phyloP scores from a whole-genome alignment of 2,329 filamentous ascomycete species.

The Botrytis aclada region DNA sequence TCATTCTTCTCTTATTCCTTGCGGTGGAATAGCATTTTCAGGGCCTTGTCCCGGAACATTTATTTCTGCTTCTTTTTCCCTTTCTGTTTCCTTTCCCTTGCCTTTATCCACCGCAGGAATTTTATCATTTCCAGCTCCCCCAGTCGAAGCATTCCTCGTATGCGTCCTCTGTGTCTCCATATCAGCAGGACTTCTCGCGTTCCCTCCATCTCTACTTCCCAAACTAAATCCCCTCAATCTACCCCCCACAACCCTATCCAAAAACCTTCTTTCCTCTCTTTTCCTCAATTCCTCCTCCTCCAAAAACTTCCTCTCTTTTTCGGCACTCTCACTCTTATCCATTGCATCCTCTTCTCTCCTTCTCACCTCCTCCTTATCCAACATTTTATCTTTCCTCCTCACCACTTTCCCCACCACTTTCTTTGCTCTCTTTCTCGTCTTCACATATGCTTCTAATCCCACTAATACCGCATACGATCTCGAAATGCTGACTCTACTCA shows the following conservation, averaged over 20 bases:
- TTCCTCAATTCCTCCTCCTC: background rate
- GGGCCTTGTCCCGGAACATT: background rate
- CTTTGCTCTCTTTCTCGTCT: conserved; percentile 63
- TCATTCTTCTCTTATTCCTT: background rate
- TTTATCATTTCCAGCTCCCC: background rate
- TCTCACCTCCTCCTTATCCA: background rate
- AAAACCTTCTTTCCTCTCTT: background rate
- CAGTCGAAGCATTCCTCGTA: background rate
- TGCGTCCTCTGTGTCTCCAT: background rate
- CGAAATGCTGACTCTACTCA: conserved; percentile 73
- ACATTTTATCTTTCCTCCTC: conserved; percentile 9
- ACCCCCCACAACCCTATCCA: conserved; percentile 2
- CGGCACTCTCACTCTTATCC: conserved; percentile 6
- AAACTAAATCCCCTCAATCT: background rate
- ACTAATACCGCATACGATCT: conserved; percentile 79
- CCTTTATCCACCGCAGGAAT: background rate
- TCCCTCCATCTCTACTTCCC: background rate
- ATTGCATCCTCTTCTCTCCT: background rate
- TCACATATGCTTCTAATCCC: conserved; percentile 76
- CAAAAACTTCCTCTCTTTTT: background rate
- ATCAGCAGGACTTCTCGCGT: background rate
- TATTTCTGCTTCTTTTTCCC: background rate
- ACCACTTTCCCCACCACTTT: conserved; percentile 21
- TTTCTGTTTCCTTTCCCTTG: background rate
- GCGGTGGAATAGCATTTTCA: background rate